Evolutionary conservation across 2,329 filamentous ascomycete genomes (phyloP), one percentile per base, ranked within the genome.

Genomic region (Verticillium longisporum): DNA sequence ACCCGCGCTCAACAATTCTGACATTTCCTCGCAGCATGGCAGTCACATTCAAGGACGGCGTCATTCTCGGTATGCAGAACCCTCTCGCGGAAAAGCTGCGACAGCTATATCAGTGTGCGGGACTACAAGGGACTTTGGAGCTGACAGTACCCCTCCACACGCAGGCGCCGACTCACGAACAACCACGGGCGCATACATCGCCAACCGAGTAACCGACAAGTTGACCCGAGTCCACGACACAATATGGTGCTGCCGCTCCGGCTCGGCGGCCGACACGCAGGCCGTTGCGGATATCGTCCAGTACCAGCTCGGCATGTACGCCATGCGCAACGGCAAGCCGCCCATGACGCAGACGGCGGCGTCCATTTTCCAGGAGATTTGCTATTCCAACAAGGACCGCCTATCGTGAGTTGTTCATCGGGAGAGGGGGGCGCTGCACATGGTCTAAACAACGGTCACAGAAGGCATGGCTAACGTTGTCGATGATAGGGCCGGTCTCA

Each of bases 161-260:
- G 58, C 61, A 87, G 91, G 94, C 67, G 95, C 95, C 70, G 95
- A 99, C 78, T 97, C 92, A 72, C 88, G 95, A 81, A 99, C 95
- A 67, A 99, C 95, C 56, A 99, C 94, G 60, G 95, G 95, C 71
- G 88, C 94, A 69, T 99, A 98, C 84, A 98, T 99, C 73, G 95
- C 95, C 70, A 99, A 99, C 79, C 89, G 95, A 83, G 95, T 99
- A 67, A 99, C 95, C 66, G 95, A 99, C 84, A 99, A 99, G 83
- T 87, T 99, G 74, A 99, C 95, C 71, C 90, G 93, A 82, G 94
- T 99, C 64, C 91, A 96, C 80, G 95, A 99, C 77, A 98, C 94
- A 62, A 98, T 99, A 78, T 99, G 95, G 95, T 99, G 95, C 82
- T 99, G 95, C 81, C 89, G 95, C 72, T 98, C 95, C 64, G 95